phyloP scores from a whole-genome alignment of 148 eudicot species.

The Chenopodium album region DNA sequence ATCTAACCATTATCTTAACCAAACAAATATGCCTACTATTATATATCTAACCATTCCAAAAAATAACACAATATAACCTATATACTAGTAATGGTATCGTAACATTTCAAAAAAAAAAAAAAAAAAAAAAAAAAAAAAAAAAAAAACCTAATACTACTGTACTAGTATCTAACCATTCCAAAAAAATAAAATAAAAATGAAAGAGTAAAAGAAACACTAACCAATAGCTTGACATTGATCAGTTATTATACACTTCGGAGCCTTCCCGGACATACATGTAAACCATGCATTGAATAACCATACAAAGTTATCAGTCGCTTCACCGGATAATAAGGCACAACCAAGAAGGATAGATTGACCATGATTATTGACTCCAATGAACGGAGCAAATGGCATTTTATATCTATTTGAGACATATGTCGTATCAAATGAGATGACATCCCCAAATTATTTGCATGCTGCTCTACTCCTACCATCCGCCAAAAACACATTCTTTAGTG shows the following conservation, averaged over 20 bases:
- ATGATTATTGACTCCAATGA: constrained; percentile 19
- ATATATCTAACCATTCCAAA: too few relatives aligned
- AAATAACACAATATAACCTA: too few relatives aligned
- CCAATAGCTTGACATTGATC: constrained; percentile 12
- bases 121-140: too few relatives aligned
- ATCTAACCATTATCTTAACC: too few relatives aligned
- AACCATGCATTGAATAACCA: constrained; percentile 7
- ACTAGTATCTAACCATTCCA: too few relatives aligned
- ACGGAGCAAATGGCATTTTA: constrained; percentile 1
- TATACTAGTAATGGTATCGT: too few relatives aligned
- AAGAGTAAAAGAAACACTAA: neutral
- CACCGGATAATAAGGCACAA: neutral
- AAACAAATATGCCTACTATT: too few relatives aligned
- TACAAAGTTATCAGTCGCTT: neutral
- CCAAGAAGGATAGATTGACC: neutral
- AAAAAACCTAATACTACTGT: too few relatives aligned
- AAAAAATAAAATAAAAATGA: too few relatives aligned
- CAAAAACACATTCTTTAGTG: constrained; percentile 22
- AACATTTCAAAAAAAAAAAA: too few relatives aligned
- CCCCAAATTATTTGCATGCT: constrained; percentile 18
- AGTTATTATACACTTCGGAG: neutral
- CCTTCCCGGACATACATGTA: neutral
- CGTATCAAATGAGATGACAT: constrained; percentile 19
- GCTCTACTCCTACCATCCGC: constrained; percentile 12
- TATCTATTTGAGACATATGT: constrained; percentile 18